A percentile compares a stretch with the other conserved stretches of the same genome.
Evolutionary conservation across 2,329 filamentous ascomycete species (phyloP).

Genomic region (Elsinoe necatrix): DNA sequence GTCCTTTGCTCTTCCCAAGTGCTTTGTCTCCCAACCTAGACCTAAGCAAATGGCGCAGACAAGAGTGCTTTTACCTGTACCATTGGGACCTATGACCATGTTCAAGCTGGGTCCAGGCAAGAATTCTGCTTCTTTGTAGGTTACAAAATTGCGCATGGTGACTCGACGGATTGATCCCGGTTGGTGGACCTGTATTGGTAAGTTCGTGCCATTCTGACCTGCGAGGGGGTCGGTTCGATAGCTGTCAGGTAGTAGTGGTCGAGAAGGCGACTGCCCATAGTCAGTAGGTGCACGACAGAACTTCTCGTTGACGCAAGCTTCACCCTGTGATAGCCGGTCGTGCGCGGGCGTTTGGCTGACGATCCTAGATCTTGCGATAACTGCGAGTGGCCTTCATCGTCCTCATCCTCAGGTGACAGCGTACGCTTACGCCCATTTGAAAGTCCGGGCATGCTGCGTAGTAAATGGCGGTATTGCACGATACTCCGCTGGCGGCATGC

Average conservation of each 20-base stretch:
- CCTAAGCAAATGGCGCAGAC: conserved; percentile 95
- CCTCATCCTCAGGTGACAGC: background rate
- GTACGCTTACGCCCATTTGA: conserved; percentile 9
- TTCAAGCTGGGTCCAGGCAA: conserved; percentile 86
- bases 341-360: conserved; percentile 14
- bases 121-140: conserved; percentile 87
- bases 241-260: conserved; percentile 28
- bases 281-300: background rate
- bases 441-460: conserved; percentile 14
- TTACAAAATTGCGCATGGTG: conserved; percentile 81
- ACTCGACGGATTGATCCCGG: conserved; percentile 86
- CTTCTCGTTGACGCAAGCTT: background rate
- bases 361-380: background rate
- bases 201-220: conserved; percentile 18
- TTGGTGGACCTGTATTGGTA: conserved; percentile 35
- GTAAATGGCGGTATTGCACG: background rate
- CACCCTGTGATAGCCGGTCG: conserved; percentile 6
- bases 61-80: conserved; percentile 92
- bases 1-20: conserved; percentile 77
- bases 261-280: background rate
- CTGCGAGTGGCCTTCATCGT: background rate
- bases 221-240: conserved; percentile 27
- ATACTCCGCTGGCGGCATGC: background rate
- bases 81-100: conserved; percentile 98
- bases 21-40: conserved; percentile 71